Evolutionary conservation across 768 basidiomycete genomes (phyloP).

Genomic region (Tylopilus plumbeoviolaceoides): DNA sequence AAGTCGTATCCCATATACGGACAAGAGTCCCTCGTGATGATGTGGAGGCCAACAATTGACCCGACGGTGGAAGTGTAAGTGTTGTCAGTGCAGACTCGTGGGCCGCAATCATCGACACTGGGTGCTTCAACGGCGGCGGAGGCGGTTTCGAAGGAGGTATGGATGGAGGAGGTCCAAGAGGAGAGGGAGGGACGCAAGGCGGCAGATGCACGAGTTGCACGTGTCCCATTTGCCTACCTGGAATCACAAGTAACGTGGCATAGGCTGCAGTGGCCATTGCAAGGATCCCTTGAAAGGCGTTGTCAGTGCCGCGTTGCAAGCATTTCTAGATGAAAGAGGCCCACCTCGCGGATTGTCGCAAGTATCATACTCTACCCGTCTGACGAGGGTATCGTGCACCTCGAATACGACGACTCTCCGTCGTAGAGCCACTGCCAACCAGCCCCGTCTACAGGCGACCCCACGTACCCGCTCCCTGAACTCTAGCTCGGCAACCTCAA

Average conservation of each 20-base stretch:
- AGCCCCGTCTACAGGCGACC: conserved; percentile 73
- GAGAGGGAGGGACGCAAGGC: conserved; percentile 62
- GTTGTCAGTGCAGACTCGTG: conserved; percentile 78
- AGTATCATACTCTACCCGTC: conserved; percentile 81
- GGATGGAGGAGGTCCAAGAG: conserved; percentile 53
- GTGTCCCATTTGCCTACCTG: conserved; percentile 83
- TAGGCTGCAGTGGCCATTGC: conserved; percentile 74
- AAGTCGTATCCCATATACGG: conserved; percentile 76
- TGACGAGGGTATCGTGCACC: conserved; percentile 55
- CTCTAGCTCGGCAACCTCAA: conserved; percentile 84
- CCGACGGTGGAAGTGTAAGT: conserved; percentile 72
- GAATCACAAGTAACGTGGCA: conserved; percentile 80
- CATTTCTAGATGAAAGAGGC: conserved; percentile 17
- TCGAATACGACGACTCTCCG: conserved; percentile 77
- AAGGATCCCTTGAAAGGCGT: conserved; percentile 56
- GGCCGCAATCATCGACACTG: conserved; percentile 78
- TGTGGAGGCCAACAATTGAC: conserved; percentile 77
- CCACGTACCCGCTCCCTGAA: conserved; percentile 83
- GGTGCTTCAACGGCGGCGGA: conserved; percentile 54
- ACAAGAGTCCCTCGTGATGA: conserved; percentile 82
- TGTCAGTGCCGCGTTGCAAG: conserved; percentile 1
- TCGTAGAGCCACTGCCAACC: conserved; percentile 79
- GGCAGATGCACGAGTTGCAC: conserved; percentile 85
- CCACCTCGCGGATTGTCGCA: conserved; percentile 81
- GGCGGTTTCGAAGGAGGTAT: conserved; percentile 52